phyloP scores from a whole-genome alignment of 1,284 basidiomycete species.

The Phlebopus sp. region DNA sequence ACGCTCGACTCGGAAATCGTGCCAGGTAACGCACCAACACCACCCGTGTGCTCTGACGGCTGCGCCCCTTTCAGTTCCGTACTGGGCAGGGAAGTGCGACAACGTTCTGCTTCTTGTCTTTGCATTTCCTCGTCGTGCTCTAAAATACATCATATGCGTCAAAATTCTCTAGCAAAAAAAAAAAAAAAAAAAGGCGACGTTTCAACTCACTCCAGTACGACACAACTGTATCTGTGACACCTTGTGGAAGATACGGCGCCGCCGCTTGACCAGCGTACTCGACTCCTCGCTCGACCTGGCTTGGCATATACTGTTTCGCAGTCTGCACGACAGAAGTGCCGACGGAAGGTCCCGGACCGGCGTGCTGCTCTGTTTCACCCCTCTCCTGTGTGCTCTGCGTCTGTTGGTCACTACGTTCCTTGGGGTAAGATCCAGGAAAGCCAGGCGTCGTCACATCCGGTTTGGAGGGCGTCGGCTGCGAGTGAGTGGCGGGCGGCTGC shows the following conservation, averaged over 20 bases:
- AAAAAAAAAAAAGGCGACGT: neutral
- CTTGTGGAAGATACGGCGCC: conserved; percentile 12
- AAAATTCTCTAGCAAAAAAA: neutral
- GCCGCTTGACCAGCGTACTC: conserved; percentile 9
- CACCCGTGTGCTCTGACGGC: conserved; percentile 24
- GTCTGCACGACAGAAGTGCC: conserved; percentile 7
- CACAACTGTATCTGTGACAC: conserved; percentile 3
- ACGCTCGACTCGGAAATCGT: conserved; percentile 31
- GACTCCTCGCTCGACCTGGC: conserved; percentile 8
- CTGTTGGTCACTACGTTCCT: conserved; percentile 1
- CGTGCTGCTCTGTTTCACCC: neutral
- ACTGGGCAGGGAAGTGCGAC: conserved; percentile 26
- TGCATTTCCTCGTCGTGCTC: neutral
- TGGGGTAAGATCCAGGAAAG: conserved; percentile 11
- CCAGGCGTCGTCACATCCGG: conserved; percentile 7
- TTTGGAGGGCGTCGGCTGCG: neutral
- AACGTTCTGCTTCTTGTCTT: neutral
- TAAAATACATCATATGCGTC: conserved; percentile 8
- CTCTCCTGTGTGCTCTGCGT: neutral
- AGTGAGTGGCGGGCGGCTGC: neutral
- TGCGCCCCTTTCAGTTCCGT: conserved; percentile 26
- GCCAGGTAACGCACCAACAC: conserved; percentile 31
- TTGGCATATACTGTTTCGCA: conserved; percentile 13
- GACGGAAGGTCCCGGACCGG: neutral
- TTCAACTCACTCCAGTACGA: conserved; percentile 14